These are phyloP conservation scores for Pseudotulostoma volvatum DNA, from an alignment of 495 filamentous ascomycete genomes.

Conservation along the genomic window DNA sequence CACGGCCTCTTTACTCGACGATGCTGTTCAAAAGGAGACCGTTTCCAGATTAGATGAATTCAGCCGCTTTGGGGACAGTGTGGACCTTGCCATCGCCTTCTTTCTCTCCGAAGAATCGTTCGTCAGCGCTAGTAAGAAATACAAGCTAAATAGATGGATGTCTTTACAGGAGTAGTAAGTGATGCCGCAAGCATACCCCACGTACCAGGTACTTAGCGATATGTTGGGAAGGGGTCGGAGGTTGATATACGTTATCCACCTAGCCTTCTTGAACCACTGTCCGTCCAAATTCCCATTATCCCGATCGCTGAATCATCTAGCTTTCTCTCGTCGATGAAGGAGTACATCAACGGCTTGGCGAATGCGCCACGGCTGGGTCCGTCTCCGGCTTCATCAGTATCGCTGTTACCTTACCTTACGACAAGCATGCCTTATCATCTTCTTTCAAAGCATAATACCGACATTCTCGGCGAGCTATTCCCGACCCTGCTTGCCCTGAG, in stretches of 20 bases:
- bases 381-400: slow-evolving; percentile 7
- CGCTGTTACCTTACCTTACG: slow-evolving; percentile 33
- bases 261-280: slow-evolving; percentile 9
- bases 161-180: slow-evolving; percentile 19
- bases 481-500: slow-evolving; percentile 31
- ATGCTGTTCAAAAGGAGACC: slow-evolving; percentile 10
- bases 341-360: slow-evolving; percentile 11
- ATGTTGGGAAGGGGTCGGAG: neutral
- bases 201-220: neutral
- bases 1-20: slow-evolving; percentile 27
- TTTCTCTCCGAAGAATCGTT: slow-evolving; percentile 24
- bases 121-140: slow-evolving; percentile 5
- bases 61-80: slow-evolving; percentile 20
- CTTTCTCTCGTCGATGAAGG: slow-evolving; percentile 14
- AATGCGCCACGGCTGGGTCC: slow-evolving; percentile 7
- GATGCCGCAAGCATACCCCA: neutral
- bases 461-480: slow-evolving; percentile 35
- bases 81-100: slow-evolving; percentile 34
- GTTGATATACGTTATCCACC: neutral
- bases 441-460: slow-evolving; percentile 24
- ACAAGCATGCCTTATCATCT: slow-evolving; percentile 9
- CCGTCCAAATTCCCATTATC: slow-evolving; percentile 14
- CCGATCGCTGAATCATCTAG: slow-evolving; percentile 14
- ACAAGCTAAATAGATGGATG: slow-evolving; percentile 12
- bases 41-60: slow-evolving; percentile 32